Conservation (phyloP, 441 rosid species). For the Daphne laureola region DNA sequence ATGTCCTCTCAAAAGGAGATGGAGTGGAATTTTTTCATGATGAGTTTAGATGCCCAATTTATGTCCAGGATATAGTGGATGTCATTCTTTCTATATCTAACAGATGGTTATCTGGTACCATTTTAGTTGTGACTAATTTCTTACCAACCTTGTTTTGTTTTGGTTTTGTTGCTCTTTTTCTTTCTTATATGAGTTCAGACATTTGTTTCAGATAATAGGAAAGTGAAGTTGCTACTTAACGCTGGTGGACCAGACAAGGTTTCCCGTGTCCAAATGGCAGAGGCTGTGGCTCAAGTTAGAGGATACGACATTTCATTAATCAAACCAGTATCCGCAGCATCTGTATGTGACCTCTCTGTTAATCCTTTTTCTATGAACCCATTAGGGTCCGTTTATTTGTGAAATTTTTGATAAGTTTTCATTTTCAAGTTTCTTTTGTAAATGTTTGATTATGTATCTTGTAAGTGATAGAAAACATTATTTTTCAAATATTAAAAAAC, state of each 20-base stretch:
- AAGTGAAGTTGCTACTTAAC: slow-evolving; percentile 58
- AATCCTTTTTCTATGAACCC: too few species aligned
- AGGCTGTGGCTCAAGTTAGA: slow-evolving; percentile 56
- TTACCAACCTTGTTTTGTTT: too few species aligned
- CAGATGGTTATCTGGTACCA: slow-evolving; percentile 55
- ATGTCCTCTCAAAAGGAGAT: slow-evolving; percentile 61
- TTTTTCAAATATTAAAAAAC: too few species aligned
- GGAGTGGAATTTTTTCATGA: slow-evolving; percentile 62
- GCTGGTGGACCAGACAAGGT: slow-evolving; percentile 78
- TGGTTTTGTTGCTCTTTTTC: slow-evolving; percentile 14
- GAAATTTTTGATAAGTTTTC: too few species aligned
- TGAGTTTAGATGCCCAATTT: slow-evolving; percentile 83
- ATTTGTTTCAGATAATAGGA: slow-evolving; percentile 44
- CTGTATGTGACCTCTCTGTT: slow-evolving; percentile 28
- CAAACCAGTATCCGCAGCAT: slow-evolving; percentile 60
- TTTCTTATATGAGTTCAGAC: background rate
- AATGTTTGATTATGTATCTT: too few species aligned
- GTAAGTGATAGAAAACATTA: too few species aligned
- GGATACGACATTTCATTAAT: slow-evolving; percentile 53
- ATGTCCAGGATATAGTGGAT: slow-evolving; percentile 65
- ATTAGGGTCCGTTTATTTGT: too few species aligned
- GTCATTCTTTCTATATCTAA: slow-evolving; percentile 34
- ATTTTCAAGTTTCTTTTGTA: too few species aligned
- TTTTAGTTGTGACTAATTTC: slow-evolving; percentile 36
- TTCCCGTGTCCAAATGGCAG: slow-evolving; percentile 87